phyloP scores from a whole-genome alignment of 371 early-diverging fungal species.

The Syncephalis plumigaleata region DNA sequence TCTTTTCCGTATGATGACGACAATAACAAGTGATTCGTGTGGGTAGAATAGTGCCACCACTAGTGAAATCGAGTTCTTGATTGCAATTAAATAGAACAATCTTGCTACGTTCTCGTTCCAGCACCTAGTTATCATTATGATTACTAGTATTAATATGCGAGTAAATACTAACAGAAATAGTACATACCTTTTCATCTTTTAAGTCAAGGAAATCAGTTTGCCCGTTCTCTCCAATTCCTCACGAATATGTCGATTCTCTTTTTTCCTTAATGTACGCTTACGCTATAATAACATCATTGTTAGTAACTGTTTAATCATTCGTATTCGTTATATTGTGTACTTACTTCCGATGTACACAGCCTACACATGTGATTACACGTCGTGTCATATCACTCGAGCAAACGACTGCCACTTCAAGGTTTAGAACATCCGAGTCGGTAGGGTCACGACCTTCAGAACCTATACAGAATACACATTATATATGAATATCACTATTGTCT shows the following conservation, averaged over 20 bases:
- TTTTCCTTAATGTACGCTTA: background rate
- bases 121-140: constrained; percentile 23
- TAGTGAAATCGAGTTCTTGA: constrained; percentile 71
- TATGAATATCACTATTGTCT: background rate
- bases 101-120: constrained; percentile 46
- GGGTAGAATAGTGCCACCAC: constrained; percentile 78
- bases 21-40: constrained; percentile 92
- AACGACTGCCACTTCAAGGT: constrained; percentile 59
- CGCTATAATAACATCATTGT: background rate
- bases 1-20: constrained; percentile 79
- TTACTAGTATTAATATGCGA: constrained; percentile 5
- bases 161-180: too few species aligned
- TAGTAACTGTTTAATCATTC: background rate
- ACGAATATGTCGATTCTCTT: background rate
- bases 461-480: background rate
- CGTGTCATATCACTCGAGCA: constrained; percentile 70
- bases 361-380: constrained; percentile 61
- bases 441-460: constrained; percentile 6
- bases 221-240: background rate
- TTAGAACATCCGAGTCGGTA: constrained; percentile 23
- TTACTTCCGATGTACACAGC: constrained; percentile 77
- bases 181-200: constrained; percentile 1
- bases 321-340: background rate
- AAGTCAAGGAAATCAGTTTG: background rate
- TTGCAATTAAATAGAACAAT: constrained; percentile 76